phyloP scores from a whole-genome alignment of 2,329 filamentous ascomycete genomes.

The Ilyonectria sp. region DNA sequence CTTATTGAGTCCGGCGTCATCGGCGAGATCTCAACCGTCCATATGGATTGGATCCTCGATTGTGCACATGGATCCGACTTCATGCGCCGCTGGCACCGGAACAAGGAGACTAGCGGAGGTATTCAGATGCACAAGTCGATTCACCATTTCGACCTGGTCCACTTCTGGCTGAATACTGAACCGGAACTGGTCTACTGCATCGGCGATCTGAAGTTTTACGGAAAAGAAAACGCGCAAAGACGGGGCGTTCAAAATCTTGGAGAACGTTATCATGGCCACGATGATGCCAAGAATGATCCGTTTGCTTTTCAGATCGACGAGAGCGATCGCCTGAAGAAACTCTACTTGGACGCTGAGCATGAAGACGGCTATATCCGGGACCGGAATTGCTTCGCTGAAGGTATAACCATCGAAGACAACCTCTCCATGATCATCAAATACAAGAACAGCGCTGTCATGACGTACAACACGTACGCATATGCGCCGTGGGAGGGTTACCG shows the following conservation, averaged over 20 bases:
- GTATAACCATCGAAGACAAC: constrained; percentile 76
- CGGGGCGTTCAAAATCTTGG: constrained; percentile 68
- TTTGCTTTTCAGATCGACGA: constrained; percentile 71
- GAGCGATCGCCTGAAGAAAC: constrained; percentile 66
- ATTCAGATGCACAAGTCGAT: constrained; percentile 75
- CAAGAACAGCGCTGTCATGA: constrained; percentile 69
- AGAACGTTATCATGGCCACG: constrained; percentile 64
- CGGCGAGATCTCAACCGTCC: constrained; percentile 69
- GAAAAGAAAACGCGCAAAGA: constrained; percentile 71
- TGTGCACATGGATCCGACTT: constrained; percentile 74
- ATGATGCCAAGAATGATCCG: constrained; percentile 66
- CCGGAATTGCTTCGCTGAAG: constrained; percentile 74
- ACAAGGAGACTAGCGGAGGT: constrained; percentile 72
- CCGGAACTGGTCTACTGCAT: constrained; percentile 71
- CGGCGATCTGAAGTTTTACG: constrained; percentile 73
- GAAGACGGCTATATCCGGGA: constrained; percentile 75
- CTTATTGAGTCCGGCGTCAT: constrained; percentile 68
- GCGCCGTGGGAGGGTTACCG: constrained; percentile 74
- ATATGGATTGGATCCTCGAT: constrained; percentile 76
- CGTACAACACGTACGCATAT: constrained; percentile 72
- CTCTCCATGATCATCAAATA: constrained; percentile 73
- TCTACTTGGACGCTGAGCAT: constrained; percentile 75
- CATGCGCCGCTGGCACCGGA: constrained; percentile 75
- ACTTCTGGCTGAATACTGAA: constrained; percentile 72
- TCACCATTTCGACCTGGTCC: constrained; percentile 75